Conservation (phyloP, 306 rosid genomes). For the Trifolium subterraneum region DNA sequence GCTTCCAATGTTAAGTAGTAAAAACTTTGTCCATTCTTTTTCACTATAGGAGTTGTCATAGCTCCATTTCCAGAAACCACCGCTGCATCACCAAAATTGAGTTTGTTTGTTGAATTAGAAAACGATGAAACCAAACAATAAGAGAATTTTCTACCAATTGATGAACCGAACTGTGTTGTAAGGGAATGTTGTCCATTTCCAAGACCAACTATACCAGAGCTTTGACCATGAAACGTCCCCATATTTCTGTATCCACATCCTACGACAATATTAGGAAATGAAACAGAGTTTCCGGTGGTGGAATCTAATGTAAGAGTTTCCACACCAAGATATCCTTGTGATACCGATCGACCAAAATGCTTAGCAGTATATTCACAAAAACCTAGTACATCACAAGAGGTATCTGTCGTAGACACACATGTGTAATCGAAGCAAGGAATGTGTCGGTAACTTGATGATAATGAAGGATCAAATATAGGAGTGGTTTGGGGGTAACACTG, state of each 20-base stretch:
- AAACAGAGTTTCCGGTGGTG: constrained; percentile 4
- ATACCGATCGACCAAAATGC: constrained; percentile 46
- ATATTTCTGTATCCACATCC: constrained; percentile 53
- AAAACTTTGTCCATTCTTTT: not conserved
- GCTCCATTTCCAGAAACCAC: constrained; percentile 3
- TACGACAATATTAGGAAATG: constrained; percentile 42
- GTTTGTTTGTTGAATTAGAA: not conserved
- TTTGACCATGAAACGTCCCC: not conserved
- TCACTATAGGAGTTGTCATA: constrained; percentile 16
- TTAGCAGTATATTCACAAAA: constrained; percentile 16
- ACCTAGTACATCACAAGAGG: not conserved
- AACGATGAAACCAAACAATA: constrained; percentile 52
- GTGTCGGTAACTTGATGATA: constrained; percentile 42
- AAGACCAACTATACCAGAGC: constrained; percentile 62
- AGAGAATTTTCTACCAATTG: constrained; percentile 50
- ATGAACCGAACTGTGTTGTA: constrained; percentile 38
- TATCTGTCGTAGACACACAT: rapidly evolving
- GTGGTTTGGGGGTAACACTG: constrained; percentile 46
- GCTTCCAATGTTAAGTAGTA: constrained; percentile 16
- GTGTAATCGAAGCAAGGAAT: not conserved
- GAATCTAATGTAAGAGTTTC: constrained; percentile 58
- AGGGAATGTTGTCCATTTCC: constrained; percentile 51
- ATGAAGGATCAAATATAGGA: constrained; percentile 51
- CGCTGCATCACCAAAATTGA: constrained; percentile 38
- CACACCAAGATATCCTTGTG: constrained; percentile 42